Conservation (phyloP, 2,329 filamentous ascomycete species). For the Penicillium digitatum region DNA sequence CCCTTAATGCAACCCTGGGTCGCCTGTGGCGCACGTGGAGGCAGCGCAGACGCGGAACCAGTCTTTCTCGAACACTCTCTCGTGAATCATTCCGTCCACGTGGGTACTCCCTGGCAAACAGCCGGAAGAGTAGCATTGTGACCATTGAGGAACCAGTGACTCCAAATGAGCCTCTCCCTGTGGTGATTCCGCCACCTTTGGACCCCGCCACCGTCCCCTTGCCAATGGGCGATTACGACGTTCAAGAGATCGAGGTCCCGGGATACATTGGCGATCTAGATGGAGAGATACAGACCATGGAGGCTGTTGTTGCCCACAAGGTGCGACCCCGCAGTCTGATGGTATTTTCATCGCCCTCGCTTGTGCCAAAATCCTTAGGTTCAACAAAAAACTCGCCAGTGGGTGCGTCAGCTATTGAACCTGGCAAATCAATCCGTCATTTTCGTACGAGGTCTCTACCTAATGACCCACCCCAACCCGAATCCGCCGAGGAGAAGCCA, state of each 20-base stretch:
- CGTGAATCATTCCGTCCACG: conserved; percentile 40
- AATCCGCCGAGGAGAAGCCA: conserved; percentile 11
- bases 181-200: conserved; percentile 13
- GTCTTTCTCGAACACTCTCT: conserved; percentile 41
- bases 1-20: conserved; percentile 81
- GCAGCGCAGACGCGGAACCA: conserved; percentile 55
- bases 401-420: conserved; percentile 23
- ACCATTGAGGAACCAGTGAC: conserved; percentile 32
- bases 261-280: conserved; percentile 62
- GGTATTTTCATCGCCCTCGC: conserved; percentile 35
- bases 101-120: conserved; percentile 25
- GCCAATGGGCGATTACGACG: conserved; percentile 33
- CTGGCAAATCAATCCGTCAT: conserved; percentile 28
- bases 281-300: conserved; percentile 48
- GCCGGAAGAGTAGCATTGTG: conserved; percentile 39
- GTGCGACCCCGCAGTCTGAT: conserved; percentile 44
- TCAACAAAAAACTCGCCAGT: conserved; percentile 26
- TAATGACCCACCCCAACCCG: conserved; percentile 30
- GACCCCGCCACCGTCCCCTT: conserved; percentile 33
- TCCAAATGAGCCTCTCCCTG: conserved; percentile 15
- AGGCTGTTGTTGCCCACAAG: conserved; percentile 39
- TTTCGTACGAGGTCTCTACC: conserved; percentile 51
- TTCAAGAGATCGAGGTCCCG: conserved; percentile 71
- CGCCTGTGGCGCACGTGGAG: conserved; percentile 94
- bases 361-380: conserved; percentile 26